Conservation (phyloP, 1,284 basidiomycete genomes). For the Coniferiporia sulphurascens region DNA sequence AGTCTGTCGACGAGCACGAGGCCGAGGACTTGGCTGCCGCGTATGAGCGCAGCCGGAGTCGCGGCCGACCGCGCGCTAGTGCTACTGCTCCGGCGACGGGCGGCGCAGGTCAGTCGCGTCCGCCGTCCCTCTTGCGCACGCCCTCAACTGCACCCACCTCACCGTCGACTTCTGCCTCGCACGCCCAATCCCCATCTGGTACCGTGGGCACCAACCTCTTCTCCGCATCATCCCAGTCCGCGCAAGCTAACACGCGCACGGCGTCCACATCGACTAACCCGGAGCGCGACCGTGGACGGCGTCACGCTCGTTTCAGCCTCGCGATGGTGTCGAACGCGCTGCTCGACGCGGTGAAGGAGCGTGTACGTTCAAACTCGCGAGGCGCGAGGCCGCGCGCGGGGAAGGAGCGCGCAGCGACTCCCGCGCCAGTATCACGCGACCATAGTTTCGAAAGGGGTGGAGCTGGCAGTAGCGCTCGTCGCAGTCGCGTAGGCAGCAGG, state of each 20-base stretch:
- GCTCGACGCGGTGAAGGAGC: slow-evolving; percentile 37
- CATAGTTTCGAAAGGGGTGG: slow-evolving; percentile 10
- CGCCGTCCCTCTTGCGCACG: slow-evolving; percentile 9
- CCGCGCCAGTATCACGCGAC: slow-evolving; percentile 8
- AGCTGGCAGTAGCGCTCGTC: slow-evolving; percentile 2
- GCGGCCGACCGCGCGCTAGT: slow-evolving; percentile 5
- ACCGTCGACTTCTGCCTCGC: background rate
- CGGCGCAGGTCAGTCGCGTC: slow-evolving; percentile 8
- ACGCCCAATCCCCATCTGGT: background rate
- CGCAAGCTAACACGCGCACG: slow-evolving; percentile 13
- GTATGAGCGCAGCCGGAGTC: slow-evolving; percentile 17
- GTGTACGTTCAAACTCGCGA: slow-evolving; percentile 39
- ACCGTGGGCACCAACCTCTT: slow-evolving; percentile 3
- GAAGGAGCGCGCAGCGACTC: slow-evolving; percentile 3
- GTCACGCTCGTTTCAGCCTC: slow-evolving; percentile 35
- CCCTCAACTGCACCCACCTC: slow-evolving; percentile 11
- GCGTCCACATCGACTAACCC: background rate
- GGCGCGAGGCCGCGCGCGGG: slow-evolving; percentile 5
- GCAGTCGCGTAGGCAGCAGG: slow-evolving; percentile 13
- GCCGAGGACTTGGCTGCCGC: background rate
- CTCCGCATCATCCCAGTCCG: background rate
- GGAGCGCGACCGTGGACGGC: slow-evolving; percentile 28
- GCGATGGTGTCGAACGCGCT: slow-evolving; percentile 33
- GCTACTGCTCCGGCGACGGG: background rate
- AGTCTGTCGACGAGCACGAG: slow-evolving; percentile 3